Percentiles rank a stretch among this genome's conserved stretches.
Evolutionary conservation across 495 filamentous ascomycete genomes (phyloP).

Genomic region (Podospora tetraspora): DNA sequence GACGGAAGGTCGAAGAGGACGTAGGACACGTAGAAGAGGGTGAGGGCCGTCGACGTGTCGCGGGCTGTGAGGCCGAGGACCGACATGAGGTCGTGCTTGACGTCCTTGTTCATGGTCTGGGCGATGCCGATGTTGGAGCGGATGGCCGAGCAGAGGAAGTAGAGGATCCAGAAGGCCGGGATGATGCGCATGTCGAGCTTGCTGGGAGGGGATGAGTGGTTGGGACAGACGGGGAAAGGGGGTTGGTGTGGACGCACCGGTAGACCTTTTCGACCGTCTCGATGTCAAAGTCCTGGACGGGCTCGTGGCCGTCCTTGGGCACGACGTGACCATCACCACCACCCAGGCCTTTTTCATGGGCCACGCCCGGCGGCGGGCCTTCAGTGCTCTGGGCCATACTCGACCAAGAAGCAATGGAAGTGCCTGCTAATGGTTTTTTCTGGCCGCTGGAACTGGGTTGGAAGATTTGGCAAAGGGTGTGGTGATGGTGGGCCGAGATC

Average conservation of each 20-base stretch:
- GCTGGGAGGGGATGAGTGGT: constrained; percentile 26
- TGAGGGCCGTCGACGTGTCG: constrained; percentile 75
- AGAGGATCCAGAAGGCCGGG: constrained; percentile 88
- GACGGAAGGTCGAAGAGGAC: constrained; percentile 85
- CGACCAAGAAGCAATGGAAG: constrained; percentile 49
- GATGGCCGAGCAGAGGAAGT: constrained; percentile 88
- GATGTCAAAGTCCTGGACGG: constrained; percentile 39
- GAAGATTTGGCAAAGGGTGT: neutral
- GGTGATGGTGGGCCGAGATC: constrained; percentile 19
- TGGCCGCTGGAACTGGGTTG: constrained; percentile 13
- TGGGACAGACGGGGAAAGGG: neutral
- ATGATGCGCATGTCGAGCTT: constrained; percentile 84
- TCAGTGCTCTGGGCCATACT: constrained; percentile 38
- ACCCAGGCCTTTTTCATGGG: constrained; percentile 29
- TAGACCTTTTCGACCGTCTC: constrained; percentile 60
- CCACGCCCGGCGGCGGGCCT: constrained; percentile 10
- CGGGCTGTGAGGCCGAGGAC: constrained; percentile 62
- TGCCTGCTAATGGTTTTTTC: constrained; percentile 45
- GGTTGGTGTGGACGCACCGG: constrained; percentile 36
- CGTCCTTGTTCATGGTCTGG: constrained; percentile 76
- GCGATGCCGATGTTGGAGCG: constrained; percentile 85
- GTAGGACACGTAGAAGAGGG: constrained; percentile 87
- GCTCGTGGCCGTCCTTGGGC: constrained; percentile 9
- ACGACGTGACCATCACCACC: constrained; percentile 8
- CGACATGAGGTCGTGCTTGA: constrained; percentile 62